A percentile compares a stretch with the other conserved stretches of the same genome.
Evolutionary conservation across 306 rosid genomes (phyloP).

Genomic region (Malus sylvestris): DNA sequence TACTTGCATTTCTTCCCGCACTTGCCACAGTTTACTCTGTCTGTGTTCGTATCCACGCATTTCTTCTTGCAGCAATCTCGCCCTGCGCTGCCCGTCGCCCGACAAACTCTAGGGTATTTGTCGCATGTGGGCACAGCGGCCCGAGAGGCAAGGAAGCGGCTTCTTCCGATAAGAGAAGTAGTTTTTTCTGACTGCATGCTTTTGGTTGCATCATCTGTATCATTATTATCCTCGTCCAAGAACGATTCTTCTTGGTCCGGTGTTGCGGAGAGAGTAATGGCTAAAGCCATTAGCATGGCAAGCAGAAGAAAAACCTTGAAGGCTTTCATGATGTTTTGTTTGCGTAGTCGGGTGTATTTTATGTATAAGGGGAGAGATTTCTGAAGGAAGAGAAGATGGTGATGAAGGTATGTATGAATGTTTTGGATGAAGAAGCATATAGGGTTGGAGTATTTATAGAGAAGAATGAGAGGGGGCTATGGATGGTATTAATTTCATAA

Average conservation of each 20-base stretch:
- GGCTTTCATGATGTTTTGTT: constrained; percentile 28
- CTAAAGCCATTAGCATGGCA: constrained; percentile 35
- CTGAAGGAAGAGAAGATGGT: not conserved
- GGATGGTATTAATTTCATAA: not conserved
- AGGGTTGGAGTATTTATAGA: constrained; percentile 31
- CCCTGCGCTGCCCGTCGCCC: constrained; percentile 30
- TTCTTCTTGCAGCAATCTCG: constrained; percentile 45
- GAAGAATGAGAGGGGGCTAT: not conserved
- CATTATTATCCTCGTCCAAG: not conserved
- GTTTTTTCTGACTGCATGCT: not conserved
- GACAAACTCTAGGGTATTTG: constrained; percentile 37
- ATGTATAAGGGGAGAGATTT: not conserved
- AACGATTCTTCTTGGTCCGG: not conserved
- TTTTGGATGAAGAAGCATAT: constrained; percentile 18
- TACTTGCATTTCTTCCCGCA: constrained; percentile 56
- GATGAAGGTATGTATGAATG: not conserved
- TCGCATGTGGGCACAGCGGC: constrained; percentile 28
- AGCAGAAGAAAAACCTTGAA: constrained; percentile 23
- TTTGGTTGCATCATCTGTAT: not conserved
- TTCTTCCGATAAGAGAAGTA: constrained; percentile 21
- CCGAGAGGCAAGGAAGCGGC: constrained; percentile 26
- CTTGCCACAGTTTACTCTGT: constrained; percentile 43
- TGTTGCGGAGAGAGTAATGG: constrained; percentile 20
- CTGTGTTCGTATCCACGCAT: constrained; percentile 35
- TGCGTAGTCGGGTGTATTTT: not conserved